Percentiles rank a stretch among this genome's conserved stretches.
These are phyloP conservation scores for Talaromyces wortmannii DNA, from an alignment of 495 filamentous ascomycete species.

Conservation along the genomic window DNA sequence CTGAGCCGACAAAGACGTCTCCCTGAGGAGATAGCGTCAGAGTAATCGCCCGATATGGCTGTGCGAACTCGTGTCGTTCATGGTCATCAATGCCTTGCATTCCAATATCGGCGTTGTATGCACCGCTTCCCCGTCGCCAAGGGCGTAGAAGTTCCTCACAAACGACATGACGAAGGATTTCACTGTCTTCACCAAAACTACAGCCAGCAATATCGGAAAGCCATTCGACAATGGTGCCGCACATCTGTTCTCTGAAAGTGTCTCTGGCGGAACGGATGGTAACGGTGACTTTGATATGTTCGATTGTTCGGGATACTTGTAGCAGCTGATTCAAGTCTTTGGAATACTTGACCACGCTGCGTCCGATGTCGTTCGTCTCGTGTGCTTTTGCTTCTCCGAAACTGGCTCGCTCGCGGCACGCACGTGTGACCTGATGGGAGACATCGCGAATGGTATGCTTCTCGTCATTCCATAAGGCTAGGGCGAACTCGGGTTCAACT, in stretches of 20 bases:
- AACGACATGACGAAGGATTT: slow-evolving; percentile 71
- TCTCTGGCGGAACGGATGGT: slow-evolving; percentile 91
- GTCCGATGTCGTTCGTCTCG: slow-evolving; percentile 80
- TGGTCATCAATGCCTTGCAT: slow-evolving; percentile 88
- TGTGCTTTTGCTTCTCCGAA: slow-evolving; percentile 72
- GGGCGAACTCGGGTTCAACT: slow-evolving; percentile 64
- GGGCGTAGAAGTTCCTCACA: slow-evolving; percentile 85
- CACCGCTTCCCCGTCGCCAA: slow-evolving; percentile 82
- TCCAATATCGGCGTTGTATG: slow-evolving; percentile 77
- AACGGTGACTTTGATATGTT: slow-evolving; percentile 92
- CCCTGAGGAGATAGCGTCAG: slow-evolving; percentile 31
- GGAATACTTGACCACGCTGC: slow-evolving; percentile 74
- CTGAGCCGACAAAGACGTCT: slow-evolving; percentile 29
- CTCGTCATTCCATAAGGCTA: slow-evolving; percentile 98
- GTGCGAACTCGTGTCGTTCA: slow-evolving; percentile 38
- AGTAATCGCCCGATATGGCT: slow-evolving; percentile 26
- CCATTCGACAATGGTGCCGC: slow-evolving; percentile 96
- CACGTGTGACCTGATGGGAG: slow-evolving; percentile 77
- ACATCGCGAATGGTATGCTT: slow-evolving; percentile 97
- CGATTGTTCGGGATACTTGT: slow-evolving; percentile 71
- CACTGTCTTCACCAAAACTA: slow-evolving; percentile 70
- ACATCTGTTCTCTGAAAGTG: slow-evolving; percentile 97
- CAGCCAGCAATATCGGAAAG: slow-evolving; percentile 87
- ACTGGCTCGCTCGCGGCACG: slow-evolving; percentile 63
- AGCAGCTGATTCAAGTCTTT: slow-evolving; percentile 65